Evolutionary conservation across 768 basidiomycete species (phyloP), one percentile per base, ranked within the genome.

Genomic region (Coprinopsis sp.): DNA sequence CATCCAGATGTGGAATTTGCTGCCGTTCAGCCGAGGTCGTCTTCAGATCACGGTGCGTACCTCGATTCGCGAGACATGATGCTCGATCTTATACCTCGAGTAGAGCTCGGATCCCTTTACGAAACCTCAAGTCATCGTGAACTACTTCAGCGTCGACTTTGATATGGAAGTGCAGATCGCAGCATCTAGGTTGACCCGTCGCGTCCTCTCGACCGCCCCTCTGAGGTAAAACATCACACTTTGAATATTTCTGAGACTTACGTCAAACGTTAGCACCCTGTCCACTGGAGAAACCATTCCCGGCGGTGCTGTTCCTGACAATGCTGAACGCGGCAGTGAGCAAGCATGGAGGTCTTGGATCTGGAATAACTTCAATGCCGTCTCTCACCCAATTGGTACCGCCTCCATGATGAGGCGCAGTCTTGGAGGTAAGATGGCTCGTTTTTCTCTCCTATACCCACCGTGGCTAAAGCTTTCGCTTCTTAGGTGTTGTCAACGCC

Each of bases 1-100:
- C 2, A 69, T 79, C 40, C 64, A 68, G 46, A 66, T 71, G 61
- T 81, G 79, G 78, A 69, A 70, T 44, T 66, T 81, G 14, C 66
- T 81, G 3, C 78, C 78, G 1, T 79, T 79, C 62, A 73, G 73
- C 58, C 61, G 78, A 21, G 79, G 79, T 6, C 68, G 55, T n/a
- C 72, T 79, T 23, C 63, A 62, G 39, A 72, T 78, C 53, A 70
- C 61, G 6, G 75, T 77, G 33, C 33, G 46, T 49, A 16, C 31
- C 27, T 49, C 7, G 19, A 19, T 48, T 22, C 22, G 1, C n/a
- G 7, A 7, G 7, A 18, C 19, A 10, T 6, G 30, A 6, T 12
- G 30, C 13, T 3, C 28, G 27, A n/a, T 14, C 21, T 36, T 28
- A 14, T 21, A 42, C 16, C 37, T 37, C 22, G 1, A 13, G 12